These are phyloP conservation scores for Lactifluus pinguis DNA, from an alignment of 768 basidiomycete species.

Conservation along the genomic window DNA sequence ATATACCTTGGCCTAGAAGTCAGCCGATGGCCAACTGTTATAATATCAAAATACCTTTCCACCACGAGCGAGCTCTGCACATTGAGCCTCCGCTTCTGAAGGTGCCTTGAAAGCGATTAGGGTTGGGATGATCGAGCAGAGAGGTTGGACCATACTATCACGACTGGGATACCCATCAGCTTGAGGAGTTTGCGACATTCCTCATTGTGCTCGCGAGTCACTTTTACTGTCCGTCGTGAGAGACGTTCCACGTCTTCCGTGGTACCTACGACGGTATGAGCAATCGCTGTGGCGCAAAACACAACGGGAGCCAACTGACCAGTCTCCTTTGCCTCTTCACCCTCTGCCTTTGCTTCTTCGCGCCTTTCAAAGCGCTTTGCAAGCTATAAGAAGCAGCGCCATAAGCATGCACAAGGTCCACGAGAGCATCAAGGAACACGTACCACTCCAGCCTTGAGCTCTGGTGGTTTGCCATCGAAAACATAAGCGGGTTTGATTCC, in stretches of 20 bases:
- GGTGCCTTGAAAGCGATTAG: constrained; percentile 57
- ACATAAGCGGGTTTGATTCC: constrained; percentile 98
- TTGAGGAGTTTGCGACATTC: constrained; percentile 81
- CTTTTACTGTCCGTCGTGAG: constrained; percentile 84
- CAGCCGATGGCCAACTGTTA: not conserved
- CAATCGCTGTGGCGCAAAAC: not conserved
- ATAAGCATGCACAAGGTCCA: not conserved
- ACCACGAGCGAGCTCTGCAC: constrained; percentile 94
- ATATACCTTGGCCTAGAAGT: constrained; percentile 57
- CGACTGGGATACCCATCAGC: constrained; percentile 95
- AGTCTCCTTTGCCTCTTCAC: constrained; percentile 93
- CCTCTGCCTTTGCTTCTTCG: constrained; percentile 89
- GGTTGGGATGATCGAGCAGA: not conserved
- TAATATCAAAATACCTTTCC: constrained; percentile 53
- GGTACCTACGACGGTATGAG: constrained; percentile 41
- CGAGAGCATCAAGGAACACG: constrained; percentile 18
- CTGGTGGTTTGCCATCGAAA: constrained; percentile 97
- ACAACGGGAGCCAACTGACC: constrained; percentile 31
- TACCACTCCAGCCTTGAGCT: constrained; percentile 96
- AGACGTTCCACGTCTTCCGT: constrained; percentile 89
- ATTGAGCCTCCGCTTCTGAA: constrained; percentile 97
- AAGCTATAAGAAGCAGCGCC: constrained; percentile 42
- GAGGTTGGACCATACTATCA: constrained; percentile 54
- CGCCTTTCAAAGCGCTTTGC: constrained; percentile 89
- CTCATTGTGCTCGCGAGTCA: constrained; percentile 93